These are phyloP conservation scores for Madurella fahalii DNA, from an alignment of 2,329 filamentous ascomycete species.

Conservation along the genomic window DNA sequence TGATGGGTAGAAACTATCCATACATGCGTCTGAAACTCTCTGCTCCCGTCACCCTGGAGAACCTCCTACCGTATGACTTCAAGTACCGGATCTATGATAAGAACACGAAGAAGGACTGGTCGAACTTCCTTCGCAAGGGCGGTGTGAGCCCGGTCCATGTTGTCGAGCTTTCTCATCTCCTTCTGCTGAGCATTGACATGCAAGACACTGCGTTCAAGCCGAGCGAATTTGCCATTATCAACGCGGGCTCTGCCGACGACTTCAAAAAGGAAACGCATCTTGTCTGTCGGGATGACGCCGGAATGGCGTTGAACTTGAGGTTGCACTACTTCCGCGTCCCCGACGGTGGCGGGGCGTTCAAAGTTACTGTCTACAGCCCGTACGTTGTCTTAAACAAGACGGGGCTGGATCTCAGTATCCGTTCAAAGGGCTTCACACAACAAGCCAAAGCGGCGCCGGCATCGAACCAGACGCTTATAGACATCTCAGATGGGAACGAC, in stretches of 20 bases:
- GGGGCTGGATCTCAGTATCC: constrained; percentile 79
- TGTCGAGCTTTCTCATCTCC: constrained; percentile 88
- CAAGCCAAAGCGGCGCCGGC: constrained; percentile 70
- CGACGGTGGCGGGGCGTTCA: constrained; percentile 91
- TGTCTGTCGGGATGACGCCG: constrained; percentile 78
- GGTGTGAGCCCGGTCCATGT: constrained; percentile 97
- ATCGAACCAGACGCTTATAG: constrained; percentile 60
- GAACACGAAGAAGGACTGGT: constrained; percentile 98
- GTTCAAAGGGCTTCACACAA: constrained; percentile 84
- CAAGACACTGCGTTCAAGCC: constrained; percentile 92
- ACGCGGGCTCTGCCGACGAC: constrained; percentile 80
- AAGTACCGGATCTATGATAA: constrained; percentile 99
- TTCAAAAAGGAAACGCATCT: constrained; percentile 79
- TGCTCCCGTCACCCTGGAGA: constrained; percentile 90
- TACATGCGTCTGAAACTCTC: constrained; percentile 92
- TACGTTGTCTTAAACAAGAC: constrained; percentile 96
- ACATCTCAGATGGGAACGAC: constrained; percentile 48
- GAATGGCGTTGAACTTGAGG: constrained; percentile 72
- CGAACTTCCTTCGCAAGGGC: constrained; percentile 93
- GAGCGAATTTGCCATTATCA: constrained; percentile 97
- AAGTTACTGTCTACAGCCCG: constrained; percentile 89
- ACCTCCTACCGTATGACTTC: constrained; percentile 94
- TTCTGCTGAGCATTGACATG: constrained; percentile 91
- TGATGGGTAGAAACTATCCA: constrained; percentile 64
- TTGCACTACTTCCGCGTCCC: constrained; percentile 90